Evolutionary conservation across 2,329 filamentous ascomycete species (phyloP).

Genomic region (Colletotrichum destructivum): DNA sequence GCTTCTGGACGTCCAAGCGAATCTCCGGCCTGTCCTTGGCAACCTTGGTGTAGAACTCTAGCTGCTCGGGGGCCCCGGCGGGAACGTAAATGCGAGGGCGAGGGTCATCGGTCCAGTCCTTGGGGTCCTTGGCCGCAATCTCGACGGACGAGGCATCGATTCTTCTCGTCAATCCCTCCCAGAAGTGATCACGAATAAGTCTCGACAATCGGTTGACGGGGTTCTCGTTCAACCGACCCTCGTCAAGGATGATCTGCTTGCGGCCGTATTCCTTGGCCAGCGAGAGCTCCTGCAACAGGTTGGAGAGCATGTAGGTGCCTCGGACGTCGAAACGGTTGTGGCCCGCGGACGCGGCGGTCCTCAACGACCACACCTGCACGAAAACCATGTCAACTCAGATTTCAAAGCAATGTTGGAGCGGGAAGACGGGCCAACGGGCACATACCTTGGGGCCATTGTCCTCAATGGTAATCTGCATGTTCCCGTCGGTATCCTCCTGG

Average conservation of each 20-base stretch:
- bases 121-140: constrained; percentile 88
- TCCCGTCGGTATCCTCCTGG: constrained; percentile 93
- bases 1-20: constrained; percentile 86
- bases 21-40: constrained; percentile 86
- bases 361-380: constrained; percentile 82
- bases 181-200: constrained; percentile 91
- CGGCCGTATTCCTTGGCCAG: constrained; percentile 92
- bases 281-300: constrained; percentile 93
- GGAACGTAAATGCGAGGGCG: constrained; percentile 94
- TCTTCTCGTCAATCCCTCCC: constrained; percentile 89
- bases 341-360: constrained; percentile 88
- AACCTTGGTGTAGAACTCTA: constrained; percentile 88
- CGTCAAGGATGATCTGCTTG: constrained; percentile 91
- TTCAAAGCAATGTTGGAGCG: not conserved
- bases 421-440: not conserved
- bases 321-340: constrained; percentile 91
- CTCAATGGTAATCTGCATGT: constrained; percentile 98
- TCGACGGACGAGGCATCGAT: constrained; percentile 93
- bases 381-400: constrained; percentile 31
- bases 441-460: constrained; percentile 90
- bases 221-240: constrained; percentile 93
- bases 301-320: constrained; percentile 97
- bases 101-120: constrained; percentile 94
- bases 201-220: constrained; percentile 90
- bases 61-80: constrained; percentile 85